Evolutionary conservation across 169 alveolate species (phyloP).

Genomic region (Plasmodium vinckei): DNA sequence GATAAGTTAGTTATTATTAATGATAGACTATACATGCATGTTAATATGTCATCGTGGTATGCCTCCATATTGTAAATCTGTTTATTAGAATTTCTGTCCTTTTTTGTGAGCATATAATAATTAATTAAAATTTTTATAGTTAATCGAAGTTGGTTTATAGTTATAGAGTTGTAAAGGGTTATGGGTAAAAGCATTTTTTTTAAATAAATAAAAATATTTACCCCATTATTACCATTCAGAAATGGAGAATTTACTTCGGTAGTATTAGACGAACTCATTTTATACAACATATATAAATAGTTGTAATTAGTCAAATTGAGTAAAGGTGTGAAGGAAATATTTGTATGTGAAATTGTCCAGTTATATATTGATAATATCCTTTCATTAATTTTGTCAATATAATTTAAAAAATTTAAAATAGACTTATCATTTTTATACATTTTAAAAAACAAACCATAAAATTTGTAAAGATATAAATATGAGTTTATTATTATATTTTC

Average conservation of each 20-base stretch:
- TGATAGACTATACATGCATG: slow-evolving; percentile 54
- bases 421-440: slow-evolving; percentile 3
- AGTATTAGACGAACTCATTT: background rate
- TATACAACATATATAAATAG: slow-evolving; percentile 51
- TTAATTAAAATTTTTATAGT: slow-evolving; percentile 36
- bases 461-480: slow-evolving; percentile 34
- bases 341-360: slow-evolving; percentile 69
- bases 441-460: slow-evolving; percentile 33
- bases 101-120: slow-evolving; percentile 18
- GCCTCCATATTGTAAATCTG: background rate
- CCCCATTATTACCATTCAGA: background rate
- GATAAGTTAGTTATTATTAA: slow-evolving; percentile 43
- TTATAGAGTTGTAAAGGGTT: slow-evolving; percentile 44
- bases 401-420: slow-evolving; percentile 16
- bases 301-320: slow-evolving; percentile 52
- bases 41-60: slow-evolving; percentile 50
- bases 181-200: slow-evolving; percentile 66
- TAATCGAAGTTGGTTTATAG: slow-evolving; percentile 60
- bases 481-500: slow-evolving; percentile 34
- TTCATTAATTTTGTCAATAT: slow-evolving; percentile 52
- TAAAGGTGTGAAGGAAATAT: slow-evolving; percentile 35
- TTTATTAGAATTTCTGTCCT: background rate
- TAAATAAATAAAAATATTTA: slow-evolving; percentile 24
- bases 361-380: slow-evolving; percentile 62
- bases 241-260: no score